Conservation (phyloP, 768 basidiomycete genomes). For the Tricholoma flavovirens region DNA sequence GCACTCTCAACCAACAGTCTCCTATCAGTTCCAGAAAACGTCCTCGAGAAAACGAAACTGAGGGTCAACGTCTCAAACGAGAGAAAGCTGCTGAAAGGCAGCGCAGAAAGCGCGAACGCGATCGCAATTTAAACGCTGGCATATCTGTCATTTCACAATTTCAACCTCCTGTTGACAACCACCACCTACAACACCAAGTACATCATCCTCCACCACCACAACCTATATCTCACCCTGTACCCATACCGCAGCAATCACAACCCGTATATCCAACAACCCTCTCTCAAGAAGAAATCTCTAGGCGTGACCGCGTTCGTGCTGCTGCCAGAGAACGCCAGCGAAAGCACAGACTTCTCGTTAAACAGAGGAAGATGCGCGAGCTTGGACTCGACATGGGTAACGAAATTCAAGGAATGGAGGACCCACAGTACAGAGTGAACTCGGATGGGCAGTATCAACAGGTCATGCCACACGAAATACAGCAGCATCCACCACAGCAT, state of each 20-base stretch:
- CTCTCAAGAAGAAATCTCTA: conserved; percentile 58
- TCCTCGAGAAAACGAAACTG: conserved; percentile 67
- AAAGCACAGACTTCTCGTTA: conserved; percentile 74
- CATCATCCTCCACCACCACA: conserved; percentile 10
- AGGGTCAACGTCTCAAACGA: conserved; percentile 66
- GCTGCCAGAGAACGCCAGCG: conserved; percentile 78
- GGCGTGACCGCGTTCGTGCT: conserved; percentile 66
- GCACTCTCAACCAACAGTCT: conserved; percentile 20
- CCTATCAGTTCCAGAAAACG: conserved; percentile 42
- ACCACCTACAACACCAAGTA: conserved; percentile 26
- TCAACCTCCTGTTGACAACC: conserved; percentile 21
- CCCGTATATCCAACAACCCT: conserved; percentile 25
- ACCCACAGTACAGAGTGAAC: conserved; percentile 57
- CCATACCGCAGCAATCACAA: conserved; percentile 15
- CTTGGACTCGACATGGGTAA: conserved; percentile 80
- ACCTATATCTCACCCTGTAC: conserved; percentile 12
- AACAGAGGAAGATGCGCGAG: conserved; percentile 76
- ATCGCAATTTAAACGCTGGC: conserved; percentile 35
- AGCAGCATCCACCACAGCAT: conserved; percentile 26
- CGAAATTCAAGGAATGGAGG: conserved; percentile 63
- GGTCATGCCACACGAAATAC: conserved; percentile 36
- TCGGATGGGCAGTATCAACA: conserved; percentile 41
- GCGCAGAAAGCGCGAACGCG: conserved; percentile 75
- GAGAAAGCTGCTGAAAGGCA: conserved; percentile 87
- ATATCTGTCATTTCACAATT: conserved; percentile 37